These are phyloP conservation scores for Neofusicoccum umdonicola DNA, from an alignment of 2,329 filamentous ascomycete species.

Conservation along the genomic window DNA sequence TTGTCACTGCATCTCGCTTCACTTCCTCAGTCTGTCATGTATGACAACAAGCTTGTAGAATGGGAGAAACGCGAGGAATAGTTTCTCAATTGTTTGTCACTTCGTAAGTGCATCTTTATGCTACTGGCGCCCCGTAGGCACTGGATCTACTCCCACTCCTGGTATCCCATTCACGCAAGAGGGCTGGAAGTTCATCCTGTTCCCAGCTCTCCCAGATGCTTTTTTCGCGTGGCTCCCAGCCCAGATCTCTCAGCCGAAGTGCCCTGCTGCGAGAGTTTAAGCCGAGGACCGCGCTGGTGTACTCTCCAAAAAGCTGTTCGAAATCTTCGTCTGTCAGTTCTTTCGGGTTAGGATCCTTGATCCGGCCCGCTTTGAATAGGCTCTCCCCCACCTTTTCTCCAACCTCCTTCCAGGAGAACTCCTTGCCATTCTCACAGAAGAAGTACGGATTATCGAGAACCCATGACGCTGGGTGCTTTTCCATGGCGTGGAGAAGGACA, in stretches of 20 bases:
- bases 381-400: slow-evolving; percentile 39
- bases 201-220: slow-evolving; percentile 36
- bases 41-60: too few relatives aligned
- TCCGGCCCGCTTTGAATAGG: slow-evolving; percentile 38
- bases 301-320: slow-evolving; percentile 39
- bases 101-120: background rate
- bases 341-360: slow-evolving; percentile 36
- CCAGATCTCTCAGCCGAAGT: slow-evolving; percentile 43
- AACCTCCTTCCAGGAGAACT: slow-evolving; percentile 45
- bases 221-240: slow-evolving; percentile 49
- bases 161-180: slow-evolving; percentile 31
- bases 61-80: too few relatives aligned
- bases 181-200: slow-evolving; percentile 45
- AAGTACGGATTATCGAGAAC: slow-evolving; percentile 48
- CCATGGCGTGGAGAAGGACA: slow-evolving; percentile 38
- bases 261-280: slow-evolving; percentile 45
- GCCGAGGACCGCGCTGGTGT: slow-evolving; percentile 33
- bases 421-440: slow-evolving; percentile 48
- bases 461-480: slow-evolving; percentile 30
- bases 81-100: too few relatives aligned
- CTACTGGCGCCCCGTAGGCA: background rate
- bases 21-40: too few relatives aligned
- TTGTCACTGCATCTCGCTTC: too few relatives aligned
- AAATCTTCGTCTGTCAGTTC: slow-evolving; percentile 39
- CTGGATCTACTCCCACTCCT: background rate